Evolutionary conservation across 164 flowering plant species (phyloP).

Genomic region (Brasenia schreberi): DNA sequence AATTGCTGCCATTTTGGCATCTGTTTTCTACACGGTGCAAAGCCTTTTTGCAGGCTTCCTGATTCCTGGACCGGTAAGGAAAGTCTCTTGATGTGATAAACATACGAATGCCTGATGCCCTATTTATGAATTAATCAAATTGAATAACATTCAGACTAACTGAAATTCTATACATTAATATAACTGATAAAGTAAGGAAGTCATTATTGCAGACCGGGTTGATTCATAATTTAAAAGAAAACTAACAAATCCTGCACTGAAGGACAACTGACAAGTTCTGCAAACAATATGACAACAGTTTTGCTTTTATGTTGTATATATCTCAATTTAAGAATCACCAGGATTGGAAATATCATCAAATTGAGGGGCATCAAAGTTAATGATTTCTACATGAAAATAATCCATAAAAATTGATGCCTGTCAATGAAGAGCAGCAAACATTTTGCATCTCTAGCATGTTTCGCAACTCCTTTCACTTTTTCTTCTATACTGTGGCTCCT

Average conservation of each 20-base stretch:
- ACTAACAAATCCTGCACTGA: not conserved
- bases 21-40: conserved; percentile 23
- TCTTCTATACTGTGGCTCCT: too few species aligned
- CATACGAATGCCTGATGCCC: not conserved
- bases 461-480: too few species aligned
- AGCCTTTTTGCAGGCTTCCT: conserved; percentile 40
- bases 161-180: not conserved
- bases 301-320: not conserved
- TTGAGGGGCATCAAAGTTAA: not conserved
- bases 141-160: not conserved
- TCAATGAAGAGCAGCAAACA: not conserved
- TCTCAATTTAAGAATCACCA: too few species aligned
- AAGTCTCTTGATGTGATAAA: not conserved
- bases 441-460: too few species aligned
- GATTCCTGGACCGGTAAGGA: conserved; percentile 34
- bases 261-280: not conserved
- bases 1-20: conserved; percentile 21
- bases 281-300: not conserved
- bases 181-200: not conserved
- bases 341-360: not conserved
- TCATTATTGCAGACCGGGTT: not conserved
- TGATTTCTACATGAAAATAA: not conserved
- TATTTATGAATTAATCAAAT: not conserved
- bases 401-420: not conserved
- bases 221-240: not conserved